phyloP scores from a whole-genome alignment of 2,329 filamentous ascomycete species.

The Colletotrichum simmondsii region DNA sequence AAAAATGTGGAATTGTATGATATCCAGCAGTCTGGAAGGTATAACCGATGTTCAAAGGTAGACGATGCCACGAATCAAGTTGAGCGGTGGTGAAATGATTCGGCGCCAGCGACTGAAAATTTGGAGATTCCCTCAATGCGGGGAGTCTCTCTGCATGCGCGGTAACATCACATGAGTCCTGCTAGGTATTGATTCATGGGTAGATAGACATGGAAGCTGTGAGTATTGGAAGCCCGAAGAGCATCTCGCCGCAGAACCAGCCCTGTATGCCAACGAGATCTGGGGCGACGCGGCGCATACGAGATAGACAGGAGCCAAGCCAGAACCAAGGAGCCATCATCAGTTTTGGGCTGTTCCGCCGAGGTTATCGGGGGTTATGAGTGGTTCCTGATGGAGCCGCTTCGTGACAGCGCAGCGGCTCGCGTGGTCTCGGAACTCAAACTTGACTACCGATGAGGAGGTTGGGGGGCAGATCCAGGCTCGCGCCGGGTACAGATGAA shows the following conservation, averaged over 20 bases:
- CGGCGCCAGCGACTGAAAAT: background rate
- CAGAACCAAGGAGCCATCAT: constrained; percentile 9
- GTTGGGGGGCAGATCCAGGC: constrained; percentile 22
- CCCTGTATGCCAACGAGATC: constrained; percentile 15
- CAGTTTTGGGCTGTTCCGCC: constrained; percentile 1
- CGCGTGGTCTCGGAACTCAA: constrained; percentile 33
- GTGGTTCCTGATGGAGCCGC: constrained; percentile 19
- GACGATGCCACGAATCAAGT: background rate
- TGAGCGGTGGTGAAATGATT: background rate
- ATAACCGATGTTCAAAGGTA: constrained; percentile 15
- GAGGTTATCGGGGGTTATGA: constrained; percentile 1
- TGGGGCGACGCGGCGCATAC: constrained; percentile 5
- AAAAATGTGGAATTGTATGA: constrained; percentile 14
- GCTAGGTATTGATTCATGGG: background rate
- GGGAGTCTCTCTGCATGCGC: background rate
- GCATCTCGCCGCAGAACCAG: background rate
- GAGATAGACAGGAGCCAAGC: constrained; percentile 25
- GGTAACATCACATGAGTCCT: background rate
- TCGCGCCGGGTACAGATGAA: constrained; percentile 17
- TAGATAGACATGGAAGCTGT: background rate
- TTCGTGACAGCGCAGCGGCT: constrained; percentile 28
- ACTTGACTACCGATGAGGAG: constrained; percentile 35
- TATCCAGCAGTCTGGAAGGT: constrained; percentile 7
- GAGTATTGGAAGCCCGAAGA: background rate
- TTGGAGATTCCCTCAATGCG: background rate